Conservation (phyloP, 2,329 filamentous ascomycete species). For the Ophiostoma tasmaniense region DNA sequence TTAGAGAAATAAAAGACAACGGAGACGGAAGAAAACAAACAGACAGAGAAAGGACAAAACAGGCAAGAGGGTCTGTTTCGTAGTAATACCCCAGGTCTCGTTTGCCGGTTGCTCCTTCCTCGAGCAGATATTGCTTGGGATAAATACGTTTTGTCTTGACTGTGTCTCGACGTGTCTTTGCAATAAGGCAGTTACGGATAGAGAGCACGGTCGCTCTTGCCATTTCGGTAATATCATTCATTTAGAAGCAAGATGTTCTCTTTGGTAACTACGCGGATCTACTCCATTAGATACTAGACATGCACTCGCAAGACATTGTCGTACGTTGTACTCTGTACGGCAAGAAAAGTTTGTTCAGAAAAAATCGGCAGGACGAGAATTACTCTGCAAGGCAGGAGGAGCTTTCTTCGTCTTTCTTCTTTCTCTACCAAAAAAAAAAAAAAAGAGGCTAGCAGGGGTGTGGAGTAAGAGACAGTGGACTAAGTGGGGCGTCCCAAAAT, state of each 20-base stretch:
- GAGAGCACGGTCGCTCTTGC: slow-evolving; percentile 3
- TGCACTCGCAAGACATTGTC: no score
- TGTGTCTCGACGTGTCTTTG: no score
- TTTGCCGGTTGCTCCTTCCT: slow-evolving; percentile 6
- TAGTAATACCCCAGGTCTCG: slow-evolving; percentile 3
- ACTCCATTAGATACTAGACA: no score
- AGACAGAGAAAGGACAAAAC: not conserved
- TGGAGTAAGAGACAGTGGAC: not conserved
- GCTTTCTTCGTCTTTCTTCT: not conserved
- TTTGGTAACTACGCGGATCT: no score
- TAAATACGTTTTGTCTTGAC: no score
- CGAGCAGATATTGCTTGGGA: not conserved
- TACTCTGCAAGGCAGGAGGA: slow-evolving; percentile 14
- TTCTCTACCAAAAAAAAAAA: not conserved
- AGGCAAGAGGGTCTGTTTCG: slow-evolving; percentile 6
- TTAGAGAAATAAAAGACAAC: not conserved
- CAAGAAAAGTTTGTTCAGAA: not conserved
- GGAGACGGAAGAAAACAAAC: not conserved
- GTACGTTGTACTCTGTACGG: no score
- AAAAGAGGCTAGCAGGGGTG: slow-evolving; percentile 8
- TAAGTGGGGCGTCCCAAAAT: not conserved
- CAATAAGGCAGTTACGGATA: not conserved
- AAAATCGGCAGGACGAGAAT: slow-evolving; percentile 11
- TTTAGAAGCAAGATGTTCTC: no score
- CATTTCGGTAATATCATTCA: no score